Evolutionary conservation across 2,329 filamentous ascomycete species (phyloP).

Genomic region (Exophiala viscosa): DNA sequence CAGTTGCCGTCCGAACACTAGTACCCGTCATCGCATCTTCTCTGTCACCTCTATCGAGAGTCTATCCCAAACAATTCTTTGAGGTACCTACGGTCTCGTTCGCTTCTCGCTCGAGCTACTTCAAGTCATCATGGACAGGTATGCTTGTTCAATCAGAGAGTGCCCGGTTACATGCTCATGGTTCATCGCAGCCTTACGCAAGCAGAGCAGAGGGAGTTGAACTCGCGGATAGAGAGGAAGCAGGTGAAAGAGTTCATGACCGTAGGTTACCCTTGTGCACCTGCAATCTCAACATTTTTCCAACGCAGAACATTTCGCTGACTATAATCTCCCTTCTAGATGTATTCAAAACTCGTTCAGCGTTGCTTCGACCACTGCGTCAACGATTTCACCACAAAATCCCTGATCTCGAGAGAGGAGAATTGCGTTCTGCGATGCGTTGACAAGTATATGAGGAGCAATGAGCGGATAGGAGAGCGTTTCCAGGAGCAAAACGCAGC

Average conservation of each 20-base stretch:
- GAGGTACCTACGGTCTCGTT: neutral
- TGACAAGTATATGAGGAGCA: conserved; percentile 90
- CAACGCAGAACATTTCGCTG: conserved; percentile 7
- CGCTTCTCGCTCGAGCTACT: neutral
- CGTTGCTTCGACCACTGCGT: conserved; percentile 93
- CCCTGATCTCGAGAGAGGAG: conserved; percentile 79
- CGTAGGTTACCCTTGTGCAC: conserved; percentile 55
- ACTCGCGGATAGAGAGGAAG: conserved; percentile 91
- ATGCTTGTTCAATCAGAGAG: neutral
- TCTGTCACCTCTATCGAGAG: neutral
- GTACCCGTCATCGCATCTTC: neutral
- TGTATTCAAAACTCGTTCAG: conserved; percentile 60
- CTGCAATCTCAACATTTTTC: neutral
- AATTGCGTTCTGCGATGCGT: conserved; percentile 93
- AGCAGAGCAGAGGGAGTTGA: conserved; percentile 86
- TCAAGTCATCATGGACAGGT: conserved; percentile 22
- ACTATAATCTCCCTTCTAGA: conserved; percentile 41
- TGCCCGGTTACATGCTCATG: neutral
- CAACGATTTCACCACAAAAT: conserved; percentile 98
- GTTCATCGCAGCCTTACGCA: conserved; percentile 59
- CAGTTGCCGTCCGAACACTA: too few relatives aligned
- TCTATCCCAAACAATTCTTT: too few relatives aligned
- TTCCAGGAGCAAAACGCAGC: conserved; percentile 74
- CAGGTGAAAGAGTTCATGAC: conserved; percentile 99
- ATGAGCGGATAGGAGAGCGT: conserved; percentile 83